Percentiles rank a stretch among this genome's conserved stretches.
These are phyloP conservation scores for Epichloe aotearoae DNA, from an alignment of 2,329 filamentous ascomycete genomes.

Conservation along the genomic window DNA sequence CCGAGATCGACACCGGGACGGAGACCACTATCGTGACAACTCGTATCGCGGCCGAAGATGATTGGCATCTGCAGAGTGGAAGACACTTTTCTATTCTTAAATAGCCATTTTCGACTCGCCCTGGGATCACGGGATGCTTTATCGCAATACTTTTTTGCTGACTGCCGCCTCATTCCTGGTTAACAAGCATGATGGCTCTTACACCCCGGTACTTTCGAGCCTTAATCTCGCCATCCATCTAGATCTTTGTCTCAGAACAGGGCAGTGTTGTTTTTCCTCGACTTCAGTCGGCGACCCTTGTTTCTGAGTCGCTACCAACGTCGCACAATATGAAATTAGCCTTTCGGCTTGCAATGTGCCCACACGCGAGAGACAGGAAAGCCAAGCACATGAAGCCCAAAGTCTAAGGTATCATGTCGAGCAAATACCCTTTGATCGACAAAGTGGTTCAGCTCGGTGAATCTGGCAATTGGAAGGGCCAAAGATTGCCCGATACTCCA, in stretches of 20 bases:
- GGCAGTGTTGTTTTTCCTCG: background rate
- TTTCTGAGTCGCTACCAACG: background rate
- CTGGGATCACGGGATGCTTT: background rate
- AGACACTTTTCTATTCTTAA: background rate
- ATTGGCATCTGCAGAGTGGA: background rate
- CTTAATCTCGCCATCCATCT: background rate
- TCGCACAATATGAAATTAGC: background rate
- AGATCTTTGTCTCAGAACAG: background rate
- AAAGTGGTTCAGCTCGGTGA: background rate
- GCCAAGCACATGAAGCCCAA: background rate
- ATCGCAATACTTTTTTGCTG: background rate
- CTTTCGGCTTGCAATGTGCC: background rate
- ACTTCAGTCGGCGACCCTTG: background rate
- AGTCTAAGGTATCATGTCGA: background rate
- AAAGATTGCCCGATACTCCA: background rate
- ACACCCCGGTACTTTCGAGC: too few species aligned
- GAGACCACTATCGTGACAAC: slow-evolving; percentile 5
- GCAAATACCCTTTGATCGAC: background rate
- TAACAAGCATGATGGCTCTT: too few species aligned
- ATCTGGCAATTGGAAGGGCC: background rate
- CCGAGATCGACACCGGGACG: slow-evolving; percentile 3
- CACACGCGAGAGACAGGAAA: slow-evolving; percentile 1
- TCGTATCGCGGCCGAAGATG: slow-evolving; percentile 8
- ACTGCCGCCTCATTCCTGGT: too few species aligned
- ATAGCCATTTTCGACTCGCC: background rate